Percentiles rank a stretch among this genome's conserved stretches.
These are phyloP conservation scores for Stevia rebaudiana DNA, from an alignment of 140 eudicot species.

Conservation along the genomic window DNA sequence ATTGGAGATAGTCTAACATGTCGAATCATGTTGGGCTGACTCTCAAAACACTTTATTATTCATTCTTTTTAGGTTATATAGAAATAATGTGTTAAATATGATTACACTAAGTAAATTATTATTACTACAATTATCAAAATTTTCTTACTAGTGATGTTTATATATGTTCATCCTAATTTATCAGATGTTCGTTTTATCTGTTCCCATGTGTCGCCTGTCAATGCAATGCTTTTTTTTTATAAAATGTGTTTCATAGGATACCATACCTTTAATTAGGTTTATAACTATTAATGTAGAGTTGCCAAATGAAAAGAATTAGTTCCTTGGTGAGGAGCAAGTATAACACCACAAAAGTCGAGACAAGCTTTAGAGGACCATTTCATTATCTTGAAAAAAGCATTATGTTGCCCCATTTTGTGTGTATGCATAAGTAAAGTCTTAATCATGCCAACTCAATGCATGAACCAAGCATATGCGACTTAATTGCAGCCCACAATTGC, in stretches of 20 bases:
- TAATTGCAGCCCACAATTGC: neutral
- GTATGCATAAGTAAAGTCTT: neutral
- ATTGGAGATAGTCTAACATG: too few relatives aligned
- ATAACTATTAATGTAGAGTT: constrained; percentile 4
- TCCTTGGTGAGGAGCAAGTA: constrained; percentile 29
- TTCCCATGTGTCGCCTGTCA: too few relatives aligned
- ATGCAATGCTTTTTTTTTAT: too few relatives aligned
- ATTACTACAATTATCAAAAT: too few relatives aligned
- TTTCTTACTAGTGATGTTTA: too few relatives aligned
- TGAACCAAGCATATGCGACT: neutral
- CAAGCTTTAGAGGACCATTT: constrained; percentile 15
- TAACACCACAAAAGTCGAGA: constrained; percentile 22
- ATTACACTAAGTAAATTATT: too few relatives aligned
- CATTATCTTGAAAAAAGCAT: neutral
- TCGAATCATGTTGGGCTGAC: neutral
- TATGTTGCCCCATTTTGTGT: neutral
- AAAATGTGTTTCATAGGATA: too few relatives aligned
- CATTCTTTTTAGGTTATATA: too few relatives aligned
- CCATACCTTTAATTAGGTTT: constrained; percentile 12
- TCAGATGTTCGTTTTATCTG: too few relatives aligned
- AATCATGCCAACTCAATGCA: constrained; percentile 7
- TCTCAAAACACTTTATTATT: too few relatives aligned
- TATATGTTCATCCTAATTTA: too few relatives aligned
- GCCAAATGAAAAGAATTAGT: constrained; percentile 30
- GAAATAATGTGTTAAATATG: too few relatives aligned